Evolutionary conservation across 108 stramenopile species (phyloP), one percentile per base, ranked within the genome.

Genomic region (Nitzschia sp.): DNA sequence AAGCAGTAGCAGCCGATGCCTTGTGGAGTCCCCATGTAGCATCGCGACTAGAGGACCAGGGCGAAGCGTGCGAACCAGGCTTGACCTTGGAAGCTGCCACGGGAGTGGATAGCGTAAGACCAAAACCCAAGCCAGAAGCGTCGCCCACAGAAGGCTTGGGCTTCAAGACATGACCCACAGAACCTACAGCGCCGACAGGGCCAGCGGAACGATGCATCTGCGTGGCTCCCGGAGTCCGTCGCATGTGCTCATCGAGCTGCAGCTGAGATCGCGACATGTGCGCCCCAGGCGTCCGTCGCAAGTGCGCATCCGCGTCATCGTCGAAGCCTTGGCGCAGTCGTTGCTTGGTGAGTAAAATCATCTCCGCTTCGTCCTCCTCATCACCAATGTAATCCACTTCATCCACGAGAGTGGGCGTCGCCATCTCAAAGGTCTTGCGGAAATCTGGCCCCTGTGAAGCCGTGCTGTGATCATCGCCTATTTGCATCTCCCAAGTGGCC

Each of bases 361-460:
- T 75, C 41, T 68, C 66, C 58, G 59, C 54, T 26, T 73, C 73
- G n/a, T 73, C 70, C 25, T 75, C 75, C 14, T 74, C 79, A 20
- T 71, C 70, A 2, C 63, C 64, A 22, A 63, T 41, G 25, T 57
- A 37, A 38, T 76, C 77, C 37, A 67, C 69, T 51, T 85, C 84
- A 53, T 85, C 84, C 42, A 80, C 53, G 37, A 85, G 53, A 2
- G 80, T 81, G 0, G 84, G 84, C 42, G 84, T 85, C 41, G 79
- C 70, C 26, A 52, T 3, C 26, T 85, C 77, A 21, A 70, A 53
- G n/a, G 52, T 22, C 64, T 81, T 81, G 29, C 73, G 42, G 1
- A 14, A 51, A 63, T 58, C 69, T 9, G 29, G 29, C 1, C 29
- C 29, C 29, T 34, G 29, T 34, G 29, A 34, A 34, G 29, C 29